Percentiles rank a stretch among this genome's conserved stretches.
phyloP scores from a whole-genome alignment of 371 early-diverging fungal genomes.

The Mucor circinelloides region DNA sequence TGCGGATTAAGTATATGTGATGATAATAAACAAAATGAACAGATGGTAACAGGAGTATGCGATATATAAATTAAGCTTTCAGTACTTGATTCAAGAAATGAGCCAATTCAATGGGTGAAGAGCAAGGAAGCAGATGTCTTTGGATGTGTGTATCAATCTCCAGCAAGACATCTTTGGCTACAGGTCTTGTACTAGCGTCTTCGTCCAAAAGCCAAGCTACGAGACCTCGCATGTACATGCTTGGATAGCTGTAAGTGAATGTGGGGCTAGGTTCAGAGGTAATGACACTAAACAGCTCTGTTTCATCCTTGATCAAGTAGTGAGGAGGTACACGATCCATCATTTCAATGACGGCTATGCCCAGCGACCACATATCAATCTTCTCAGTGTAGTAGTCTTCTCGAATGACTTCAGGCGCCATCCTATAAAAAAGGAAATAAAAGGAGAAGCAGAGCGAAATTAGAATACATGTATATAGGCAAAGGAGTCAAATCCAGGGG shows the following conservation, averaged over 20 bases:
- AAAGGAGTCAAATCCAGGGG: not conserved
- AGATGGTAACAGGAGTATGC: not conserved
- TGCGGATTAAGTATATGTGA: no score
- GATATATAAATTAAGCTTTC: not conserved
- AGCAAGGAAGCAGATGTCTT: conserved; percentile 38
- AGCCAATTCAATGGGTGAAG: conserved; percentile 32
- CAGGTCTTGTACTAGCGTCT: conserved; percentile 39
- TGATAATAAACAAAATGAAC: not conserved
- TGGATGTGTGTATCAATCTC: conserved; percentile 45
- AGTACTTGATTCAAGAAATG: conserved; percentile 38
- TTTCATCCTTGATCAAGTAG: conserved; percentile 48
- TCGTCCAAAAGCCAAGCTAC: conserved; percentile 55
- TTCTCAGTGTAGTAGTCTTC: conserved; percentile 82
- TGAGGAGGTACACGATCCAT: conserved; percentile 61
- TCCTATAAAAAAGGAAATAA: conserved; percentile 41
- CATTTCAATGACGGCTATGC: conserved; percentile 74
- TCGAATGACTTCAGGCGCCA: conserved; percentile 95
- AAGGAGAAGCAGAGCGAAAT: conserved; percentile 1
- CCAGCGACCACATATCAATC: conserved; percentile 98
- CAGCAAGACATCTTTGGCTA: conserved; percentile 45
- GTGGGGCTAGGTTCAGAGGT: conserved; percentile 50
- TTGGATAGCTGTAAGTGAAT: conserved; percentile 52
- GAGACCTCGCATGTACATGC: conserved; percentile 54
- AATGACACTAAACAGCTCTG: conserved; percentile 45
- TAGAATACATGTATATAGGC: not conserved